phyloP scores from a whole-genome alignment of 306 rosid genomes.

The Dryas drummondii region DNA sequence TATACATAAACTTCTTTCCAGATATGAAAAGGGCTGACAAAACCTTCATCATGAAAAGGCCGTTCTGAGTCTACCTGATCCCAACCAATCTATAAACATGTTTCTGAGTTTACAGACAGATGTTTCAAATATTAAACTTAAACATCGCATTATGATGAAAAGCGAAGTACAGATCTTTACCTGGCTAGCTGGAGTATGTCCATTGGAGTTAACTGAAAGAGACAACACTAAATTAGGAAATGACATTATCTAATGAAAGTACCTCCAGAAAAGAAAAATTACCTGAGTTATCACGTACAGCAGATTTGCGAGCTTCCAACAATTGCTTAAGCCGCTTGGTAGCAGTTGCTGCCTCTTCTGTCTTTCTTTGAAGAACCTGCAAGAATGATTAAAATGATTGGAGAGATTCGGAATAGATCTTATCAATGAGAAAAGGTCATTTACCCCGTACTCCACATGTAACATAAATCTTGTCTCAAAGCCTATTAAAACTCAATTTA shows the following conservation, averaged over 20 bases:
- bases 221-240: constrained; percentile 36
- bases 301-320: constrained; percentile 68
- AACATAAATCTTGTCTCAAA: neutral
- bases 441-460: neutral
- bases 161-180: constrained; percentile 38
- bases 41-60: constrained; percentile 26
- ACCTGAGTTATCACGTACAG: constrained; percentile 68
- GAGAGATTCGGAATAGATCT: constrained; percentile 1
- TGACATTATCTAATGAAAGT: neutral
- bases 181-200: constrained; percentile 55
- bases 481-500: neutral
- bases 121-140: neutral
- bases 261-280: neutral
- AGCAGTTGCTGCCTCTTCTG: constrained; percentile 81
- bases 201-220: constrained; percentile 57
- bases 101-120: neutral
- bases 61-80: constrained; percentile 8
- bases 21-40: constrained; percentile 1
- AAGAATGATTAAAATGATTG: constrained; percentile 22
- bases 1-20: too few species aligned
- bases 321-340: constrained; percentile 67
- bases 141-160: constrained; percentile 13
- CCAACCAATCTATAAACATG: constrained; percentile 13
- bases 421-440: neutral
- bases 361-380: constrained; percentile 86